These are phyloP conservation scores for Irpex lacteus DNA, from an alignment of 1,284 basidiomycete species.

Conservation along the genomic window DNA sequence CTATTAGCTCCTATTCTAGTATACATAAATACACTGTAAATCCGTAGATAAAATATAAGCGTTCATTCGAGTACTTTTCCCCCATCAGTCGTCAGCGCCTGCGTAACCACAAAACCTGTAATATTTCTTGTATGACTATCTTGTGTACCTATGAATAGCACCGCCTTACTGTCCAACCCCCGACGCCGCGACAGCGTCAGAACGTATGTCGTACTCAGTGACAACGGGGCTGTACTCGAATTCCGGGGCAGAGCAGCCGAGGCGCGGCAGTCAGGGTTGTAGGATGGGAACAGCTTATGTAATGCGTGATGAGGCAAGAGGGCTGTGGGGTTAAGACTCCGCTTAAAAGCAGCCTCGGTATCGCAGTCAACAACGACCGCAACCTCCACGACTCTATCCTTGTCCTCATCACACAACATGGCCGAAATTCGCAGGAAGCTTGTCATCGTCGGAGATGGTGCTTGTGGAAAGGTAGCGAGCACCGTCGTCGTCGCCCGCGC, in stretches of 20 bases:
- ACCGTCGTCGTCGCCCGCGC: constrained; percentile 15
- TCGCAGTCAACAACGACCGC: constrained; percentile 23
- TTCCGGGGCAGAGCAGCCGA: not conserved
- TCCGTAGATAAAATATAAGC: too few species aligned
- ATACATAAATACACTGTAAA: too few species aligned
- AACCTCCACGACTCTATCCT: constrained; percentile 9
- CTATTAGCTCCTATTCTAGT: too few species aligned
- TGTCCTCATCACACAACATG: constrained; percentile 26
- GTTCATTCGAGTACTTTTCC: too few species aligned
- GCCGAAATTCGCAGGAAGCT: constrained; percentile 53
- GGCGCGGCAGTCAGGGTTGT: not conserved
- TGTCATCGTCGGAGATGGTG: constrained; percentile 58
- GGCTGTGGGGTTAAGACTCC: constrained; percentile 24
- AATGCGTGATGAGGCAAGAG: constrained; percentile 22
- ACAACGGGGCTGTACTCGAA: not conserved
- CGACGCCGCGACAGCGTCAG: not conserved
- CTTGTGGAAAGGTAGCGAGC: constrained; percentile 50
- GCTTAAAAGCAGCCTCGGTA: constrained; percentile 28
- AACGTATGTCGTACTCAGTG: not conserved
- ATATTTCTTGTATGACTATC: too few species aligned
- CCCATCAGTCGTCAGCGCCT: too few species aligned
- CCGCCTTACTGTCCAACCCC: not conserved
- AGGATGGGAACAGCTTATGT: constrained; percentile 17
- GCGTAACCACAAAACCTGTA: too few species aligned
- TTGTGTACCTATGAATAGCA: too few species aligned